Base-by-base conservation (phyloP, 768 basidiomycete genomes). In the Podaxis sp. region DNA sequence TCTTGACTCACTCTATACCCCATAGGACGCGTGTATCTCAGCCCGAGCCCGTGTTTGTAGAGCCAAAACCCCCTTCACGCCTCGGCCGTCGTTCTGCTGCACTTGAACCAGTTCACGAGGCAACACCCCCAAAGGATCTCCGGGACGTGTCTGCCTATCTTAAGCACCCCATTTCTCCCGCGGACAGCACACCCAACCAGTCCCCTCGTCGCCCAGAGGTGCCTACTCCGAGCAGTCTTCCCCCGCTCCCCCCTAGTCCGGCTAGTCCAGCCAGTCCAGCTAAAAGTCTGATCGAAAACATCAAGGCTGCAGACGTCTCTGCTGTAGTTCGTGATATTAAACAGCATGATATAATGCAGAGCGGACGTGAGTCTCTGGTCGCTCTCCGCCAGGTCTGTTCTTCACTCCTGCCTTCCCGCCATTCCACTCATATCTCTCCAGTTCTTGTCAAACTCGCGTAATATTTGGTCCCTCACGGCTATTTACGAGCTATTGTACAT, bases 381-480 rank as follows among this genome's bases (percentile, higher is more conserved):
- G 69, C 72, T 38, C 63, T 80, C 42, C 79, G 77, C 59, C 67
- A 65, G 58, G 82, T 82, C 65, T 61, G 77, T 75, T 2, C 15
- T 58, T 52, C 38, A 19, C 36, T 52, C 53, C 24, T 30, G 46
- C 7, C 54, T 33, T 62, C n/a, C 3, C 36, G 40, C 40, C 22
- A 38, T 55, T 28, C 24, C 64, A 55, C 61, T 67, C 36, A 64
- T 57, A 3, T 30, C 58, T 9, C 13, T 49, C 9, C 59, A 84
- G 88, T 83, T 84, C 58, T 76, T 89, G 9, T 90, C 89, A n/a
- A 84, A 84, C 65, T 85, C 88, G 1, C 78, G 77, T 40, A 86
- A 87, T 63, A 85, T 90, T 49, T 86, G 82, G 78, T 77, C 79
- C 19, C 64, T 86, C 48, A 86, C 85, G 0, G 79, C 82, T 6